Conservation (phyloP, 495 filamentous ascomycete genomes). For the Penicillium macrosclerotiorum region DNA sequence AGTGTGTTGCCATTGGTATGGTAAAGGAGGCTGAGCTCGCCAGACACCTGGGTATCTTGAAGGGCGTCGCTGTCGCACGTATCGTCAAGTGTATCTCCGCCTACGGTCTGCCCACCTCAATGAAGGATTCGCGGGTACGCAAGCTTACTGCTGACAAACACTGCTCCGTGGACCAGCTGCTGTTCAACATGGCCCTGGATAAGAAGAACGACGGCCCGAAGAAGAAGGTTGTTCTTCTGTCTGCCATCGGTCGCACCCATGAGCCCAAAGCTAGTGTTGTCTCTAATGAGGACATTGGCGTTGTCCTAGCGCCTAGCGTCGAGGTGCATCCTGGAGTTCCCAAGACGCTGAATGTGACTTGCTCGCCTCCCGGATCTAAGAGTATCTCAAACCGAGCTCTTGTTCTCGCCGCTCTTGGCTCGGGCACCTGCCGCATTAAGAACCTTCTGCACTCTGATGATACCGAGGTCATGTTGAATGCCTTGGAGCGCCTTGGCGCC, state of each 20-base stretch:
- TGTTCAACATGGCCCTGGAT: conserved; percentile 93
- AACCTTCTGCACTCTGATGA: conserved; percentile 96
- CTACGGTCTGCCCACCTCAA: conserved; percentile 84
- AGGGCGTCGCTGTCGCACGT: conserved; percentile 82
- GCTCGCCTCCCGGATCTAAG: conserved; percentile 93
- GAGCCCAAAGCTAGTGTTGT: conserved; percentile 87
- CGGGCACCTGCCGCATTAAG: conserved; percentile 80
- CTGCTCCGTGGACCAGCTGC: conserved; percentile 85
- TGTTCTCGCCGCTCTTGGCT: conserved; percentile 85
- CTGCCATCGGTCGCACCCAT: conserved; percentile 81
- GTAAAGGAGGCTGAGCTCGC: conserved; percentile 95
- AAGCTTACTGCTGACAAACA: conserved; percentile 83
- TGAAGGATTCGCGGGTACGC: conserved; percentile 79
- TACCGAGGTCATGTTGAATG: conserved; percentile 94
- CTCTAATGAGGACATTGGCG: conserved; percentile 76
- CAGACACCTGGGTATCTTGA: conserved; percentile 82
- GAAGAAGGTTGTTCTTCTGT: conserved; percentile 96
- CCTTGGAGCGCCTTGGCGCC: conserved; percentile 76
- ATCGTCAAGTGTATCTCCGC: conserved; percentile 89
- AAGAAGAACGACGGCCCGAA: conserved; percentile 97
- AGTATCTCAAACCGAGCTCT: conserved; percentile 96
- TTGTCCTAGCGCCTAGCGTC: conserved; percentile 80
- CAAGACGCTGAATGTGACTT: conserved; percentile 60
- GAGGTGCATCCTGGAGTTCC: conserved; percentile 68
- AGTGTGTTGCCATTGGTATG: conserved; percentile 96